Conservation (phyloP, 805 yeast species). For the Saccharomycopsis sp. region DNA sequence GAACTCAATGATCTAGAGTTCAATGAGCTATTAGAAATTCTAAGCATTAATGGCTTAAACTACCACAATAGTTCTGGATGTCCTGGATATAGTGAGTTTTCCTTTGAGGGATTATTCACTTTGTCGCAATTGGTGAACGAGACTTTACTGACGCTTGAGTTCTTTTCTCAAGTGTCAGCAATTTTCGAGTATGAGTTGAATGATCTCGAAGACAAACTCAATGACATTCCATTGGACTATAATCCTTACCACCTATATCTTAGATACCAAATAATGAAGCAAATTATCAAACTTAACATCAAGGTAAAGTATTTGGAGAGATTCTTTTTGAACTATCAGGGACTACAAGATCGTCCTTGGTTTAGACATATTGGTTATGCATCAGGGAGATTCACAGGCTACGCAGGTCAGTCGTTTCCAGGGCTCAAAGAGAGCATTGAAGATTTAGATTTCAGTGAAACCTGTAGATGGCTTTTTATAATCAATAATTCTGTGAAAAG, state of each 20-base stretch:
- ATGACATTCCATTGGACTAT: not conserved
- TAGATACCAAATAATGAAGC: not conserved
- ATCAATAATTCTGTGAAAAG: constrained; percentile 20
- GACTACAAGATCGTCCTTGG: constrained; percentile 49
- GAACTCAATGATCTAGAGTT: not conserved
- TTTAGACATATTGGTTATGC: constrained; percentile 54
- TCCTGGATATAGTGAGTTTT: not conserved
- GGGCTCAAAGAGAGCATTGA: constrained; percentile 50
- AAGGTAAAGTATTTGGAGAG: constrained; percentile 40
- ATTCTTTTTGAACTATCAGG: constrained; percentile 38
- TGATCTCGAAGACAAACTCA: constrained; percentile 19
- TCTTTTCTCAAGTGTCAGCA: not conserved
- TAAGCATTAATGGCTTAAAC: constrained; percentile 4
- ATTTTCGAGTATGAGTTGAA: constrained; percentile 11
- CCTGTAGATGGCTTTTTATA: constrained; percentile 35
- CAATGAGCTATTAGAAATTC: not conserved
- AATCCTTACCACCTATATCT: not conserved
- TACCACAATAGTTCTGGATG: constrained; percentile 9
- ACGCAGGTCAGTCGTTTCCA: constrained; percentile 52
- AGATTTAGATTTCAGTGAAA: constrained; percentile 33
- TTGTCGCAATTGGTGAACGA: constrained; percentile 1
- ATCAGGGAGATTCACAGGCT: constrained; percentile 54
- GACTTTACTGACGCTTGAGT: not conserved
- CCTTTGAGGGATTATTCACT: constrained; percentile 3
- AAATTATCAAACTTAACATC: constrained; percentile 30